Conservation (phyloP, 2,329 filamentous ascomycete genomes). For the Aspergillus pseudonomiae region DNA sequence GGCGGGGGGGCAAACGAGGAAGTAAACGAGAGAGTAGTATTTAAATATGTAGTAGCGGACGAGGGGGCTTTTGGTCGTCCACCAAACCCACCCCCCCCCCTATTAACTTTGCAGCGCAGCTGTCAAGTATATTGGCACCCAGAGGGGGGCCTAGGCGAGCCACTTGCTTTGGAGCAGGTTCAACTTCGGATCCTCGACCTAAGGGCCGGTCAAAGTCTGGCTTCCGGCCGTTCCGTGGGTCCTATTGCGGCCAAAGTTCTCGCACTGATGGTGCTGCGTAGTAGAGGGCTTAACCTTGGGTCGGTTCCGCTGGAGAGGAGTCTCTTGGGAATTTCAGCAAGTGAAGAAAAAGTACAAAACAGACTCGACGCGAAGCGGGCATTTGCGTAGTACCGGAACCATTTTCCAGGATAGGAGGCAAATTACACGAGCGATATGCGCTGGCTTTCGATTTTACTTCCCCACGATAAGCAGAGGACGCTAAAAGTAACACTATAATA, state of each 20-base stretch:
- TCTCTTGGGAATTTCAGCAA: not conserved
- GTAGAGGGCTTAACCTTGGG: conserved; percentile 4
- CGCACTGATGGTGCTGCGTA: not conserved
- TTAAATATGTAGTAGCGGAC: not conserved
- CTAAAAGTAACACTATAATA: not conserved
- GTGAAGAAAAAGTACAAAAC: conserved; percentile 1
- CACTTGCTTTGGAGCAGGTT: conserved; percentile 11
- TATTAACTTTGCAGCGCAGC: conserved; percentile 9
- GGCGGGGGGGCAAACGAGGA: not conserved
- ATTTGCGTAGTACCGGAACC: conserved; percentile 3
- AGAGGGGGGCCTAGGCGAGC: conserved; percentile 12
- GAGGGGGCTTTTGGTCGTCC: conserved; percentile 5
- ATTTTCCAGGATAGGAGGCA: conserved; percentile 8
- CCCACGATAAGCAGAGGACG: not conserved
- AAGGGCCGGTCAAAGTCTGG: conserved; percentile 18
- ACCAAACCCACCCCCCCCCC: not conserved
- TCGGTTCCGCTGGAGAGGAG: not conserved
- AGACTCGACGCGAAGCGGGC: not conserved
- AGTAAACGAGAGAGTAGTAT: not conserved
- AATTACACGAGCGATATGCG: not conserved
- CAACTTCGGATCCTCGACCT: conserved; percentile 11
- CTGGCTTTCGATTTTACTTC: not conserved
- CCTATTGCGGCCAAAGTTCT: conserved; percentile 6
- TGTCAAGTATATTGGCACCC: conserved; percentile 14
- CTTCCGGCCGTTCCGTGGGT: conserved; percentile 11